Evolutionary conservation across 495 filamentous ascomycete species (phyloP).

Genomic region (Penicillium psychrofluorescens): DNA sequence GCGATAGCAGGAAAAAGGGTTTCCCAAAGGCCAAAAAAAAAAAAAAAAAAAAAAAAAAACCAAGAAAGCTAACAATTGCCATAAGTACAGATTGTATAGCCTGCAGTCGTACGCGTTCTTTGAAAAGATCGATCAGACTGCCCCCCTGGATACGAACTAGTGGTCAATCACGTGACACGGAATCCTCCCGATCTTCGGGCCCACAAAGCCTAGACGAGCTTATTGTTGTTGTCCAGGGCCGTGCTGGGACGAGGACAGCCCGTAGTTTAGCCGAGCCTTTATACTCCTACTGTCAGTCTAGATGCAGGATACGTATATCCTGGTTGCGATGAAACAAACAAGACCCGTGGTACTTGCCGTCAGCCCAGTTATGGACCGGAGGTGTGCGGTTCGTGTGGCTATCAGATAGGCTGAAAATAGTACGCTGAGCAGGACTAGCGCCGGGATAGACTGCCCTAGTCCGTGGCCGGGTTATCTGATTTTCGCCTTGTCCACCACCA

Average conservation of each 20-base stretch:
- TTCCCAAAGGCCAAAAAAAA: too few species aligned
- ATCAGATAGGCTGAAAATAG: too few species aligned
- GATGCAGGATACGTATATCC: not conserved
- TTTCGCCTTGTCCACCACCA: too few species aligned
- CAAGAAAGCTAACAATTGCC: too few species aligned
- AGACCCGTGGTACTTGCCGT: not conserved
- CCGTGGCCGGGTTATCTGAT: too few species aligned
- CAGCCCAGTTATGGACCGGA: too few species aligned
- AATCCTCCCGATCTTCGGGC: not conserved
- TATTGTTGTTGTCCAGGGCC: not conserved
- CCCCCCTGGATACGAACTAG: not conserved
- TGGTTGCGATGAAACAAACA: constrained; percentile 1
- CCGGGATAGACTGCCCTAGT: not conserved
- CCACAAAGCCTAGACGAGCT: not conserved
- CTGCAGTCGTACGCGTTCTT: not conserved
- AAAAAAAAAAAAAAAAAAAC: too few species aligned
- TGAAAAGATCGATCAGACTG: not conserved
- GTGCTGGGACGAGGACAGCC: too few species aligned
- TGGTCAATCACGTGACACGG: not conserved
- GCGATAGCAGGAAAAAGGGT: too few species aligned
- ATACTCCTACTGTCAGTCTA: not conserved
- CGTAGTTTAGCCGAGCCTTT: too few species aligned
- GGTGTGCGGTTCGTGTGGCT: too few species aligned
- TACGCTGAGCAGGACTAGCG: not conserved
- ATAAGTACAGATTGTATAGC: too few species aligned